Evolutionary conservation across 2,329 filamentous ascomycete genomes (phyloP), one percentile per base, ranked within the genome.

Genomic region (Dothideomycetidae sp.): DNA sequence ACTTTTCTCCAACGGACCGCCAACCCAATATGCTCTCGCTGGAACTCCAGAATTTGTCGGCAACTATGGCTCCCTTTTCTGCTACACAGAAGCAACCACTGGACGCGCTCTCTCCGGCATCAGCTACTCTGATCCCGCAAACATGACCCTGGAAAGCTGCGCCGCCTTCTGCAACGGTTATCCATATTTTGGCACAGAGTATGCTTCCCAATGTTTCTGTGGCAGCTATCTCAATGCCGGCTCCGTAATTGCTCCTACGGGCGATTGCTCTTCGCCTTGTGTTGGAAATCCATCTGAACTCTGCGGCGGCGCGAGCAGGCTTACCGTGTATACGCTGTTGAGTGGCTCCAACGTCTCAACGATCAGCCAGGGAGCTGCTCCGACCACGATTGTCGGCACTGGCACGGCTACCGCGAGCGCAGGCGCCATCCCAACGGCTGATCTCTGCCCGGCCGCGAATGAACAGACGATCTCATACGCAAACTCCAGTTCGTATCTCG

Each of bases 141-240:
- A 42, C 33, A 58, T 63, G 58, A 59, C 61, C 5, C 46, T 64
- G 10, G 57, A 61, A 23, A 50, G 46, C 39, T 64, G 60, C 44
- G 53, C 54, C 2, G 41, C 44, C 29, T 60, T 47, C 46, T 58
- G 54, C 49, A 41, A 41, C 12, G 49, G 43, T n/a, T 61, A 55
- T 43, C 40, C 47, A 29, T 61, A 53, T 42, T 62, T 60, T 32
- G 61, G 59, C 14, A 46, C 56, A 15, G 56, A 62, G 42, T 59
- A 55, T 37, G 49, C 46, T 3, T 42, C 41, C 5, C 54, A 63
- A 44, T 63, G 61, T 41, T 42, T 46, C 44, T 54, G 52, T 23
- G 52, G 51, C 3, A 50, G 49, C 29, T 45, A 30, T 16, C 39
- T 54, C 16, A 41, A 29, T 5, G 31, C 38, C n/a, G 41, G 45